Evolutionary conservation across 176 grass and related monocot species (phyloP).

Genomic region (Oryza meridionalis): DNA sequence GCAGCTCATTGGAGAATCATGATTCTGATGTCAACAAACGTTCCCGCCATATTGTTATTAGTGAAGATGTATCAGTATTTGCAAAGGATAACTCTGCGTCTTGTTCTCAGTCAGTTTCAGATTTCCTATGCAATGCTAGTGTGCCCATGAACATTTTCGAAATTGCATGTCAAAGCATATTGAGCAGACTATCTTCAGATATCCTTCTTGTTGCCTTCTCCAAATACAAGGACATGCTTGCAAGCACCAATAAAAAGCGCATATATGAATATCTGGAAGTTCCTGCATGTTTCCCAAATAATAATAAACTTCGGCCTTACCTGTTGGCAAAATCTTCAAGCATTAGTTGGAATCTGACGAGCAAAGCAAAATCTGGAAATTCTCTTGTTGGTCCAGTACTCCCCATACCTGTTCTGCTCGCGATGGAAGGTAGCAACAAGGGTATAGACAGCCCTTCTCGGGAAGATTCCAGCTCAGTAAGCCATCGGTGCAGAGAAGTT

Average conservation of each 20-base stretch:
- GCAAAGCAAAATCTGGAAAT: constrained; percentile 51
- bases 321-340: constrained; percentile 65
- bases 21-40: constrained; percentile 37
- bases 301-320: constrained; percentile 53
- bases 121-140: constrained; percentile 67
- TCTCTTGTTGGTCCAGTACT: constrained; percentile 77
- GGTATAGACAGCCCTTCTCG: constrained; percentile 29
- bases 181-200: constrained; percentile 62
- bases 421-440: constrained; percentile 61
- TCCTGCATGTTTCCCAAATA: constrained; percentile 39
- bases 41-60: constrained; percentile 49
- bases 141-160: constrained; percentile 77
- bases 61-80: constrained; percentile 60
- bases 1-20: constrained; percentile 53
- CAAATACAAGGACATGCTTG: constrained; percentile 69
- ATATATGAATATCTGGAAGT: constrained; percentile 72
- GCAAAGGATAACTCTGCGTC: constrained; percentile 46
- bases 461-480: constrained; percentile 43
- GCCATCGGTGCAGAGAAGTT: constrained; percentile 58
- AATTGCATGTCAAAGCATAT: constrained; percentile 68
- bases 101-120: constrained; percentile 44
- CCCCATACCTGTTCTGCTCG: constrained; percentile 79
- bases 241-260: constrained; percentile 5
- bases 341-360: constrained; percentile 60
- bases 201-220: constrained; percentile 61